Conservation (phyloP, 1,284 basidiomycete species). For the Apiotrichum mycotoxinovorans region DNA sequence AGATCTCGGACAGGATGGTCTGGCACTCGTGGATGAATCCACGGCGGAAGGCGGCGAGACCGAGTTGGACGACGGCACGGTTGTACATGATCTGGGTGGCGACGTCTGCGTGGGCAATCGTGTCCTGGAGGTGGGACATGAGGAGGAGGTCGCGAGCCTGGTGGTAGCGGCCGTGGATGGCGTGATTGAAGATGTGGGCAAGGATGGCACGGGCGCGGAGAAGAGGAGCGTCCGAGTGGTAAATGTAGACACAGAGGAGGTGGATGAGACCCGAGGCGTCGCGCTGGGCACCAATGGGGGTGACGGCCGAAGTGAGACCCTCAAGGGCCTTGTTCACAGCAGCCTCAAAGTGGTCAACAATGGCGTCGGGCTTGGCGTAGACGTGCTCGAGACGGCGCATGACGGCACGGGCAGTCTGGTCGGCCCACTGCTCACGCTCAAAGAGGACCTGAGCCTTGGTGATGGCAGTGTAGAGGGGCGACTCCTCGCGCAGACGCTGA, state of each 20-base stretch:
- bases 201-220: conserved; percentile 90
- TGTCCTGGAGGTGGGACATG: conserved; percentile 98
- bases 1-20: conserved; percentile 89
- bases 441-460: conserved; percentile 89
- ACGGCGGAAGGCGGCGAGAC: conserved; percentile 91
- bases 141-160: conserved; percentile 96
- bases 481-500: conserved; percentile 91
- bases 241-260: conserved; percentile 84
- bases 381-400: conserved; percentile 97
- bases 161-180: conserved; percentile 93
- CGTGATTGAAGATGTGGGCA: conserved; percentile 95
- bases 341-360: conserved; percentile 85
- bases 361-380: conserved; percentile 96
- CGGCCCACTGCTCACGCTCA: conserved; percentile 69
- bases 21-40: conserved; percentile 95
- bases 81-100: conserved; percentile 98
- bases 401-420: conserved; percentile 79
- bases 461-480: conserved; percentile 88
- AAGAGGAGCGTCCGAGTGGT: conserved; percentile 85
- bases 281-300: conserved; percentile 59
- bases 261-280: conserved; percentile 68
- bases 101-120: conserved; percentile 91
- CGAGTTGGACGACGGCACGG: conserved; percentile 93
- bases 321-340: conserved; percentile 52
- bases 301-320: conserved; percentile 60